Base-by-base conservation (phyloP, 495 filamentous ascomycete genomes). In the Xylaria scruposa region DNA sequence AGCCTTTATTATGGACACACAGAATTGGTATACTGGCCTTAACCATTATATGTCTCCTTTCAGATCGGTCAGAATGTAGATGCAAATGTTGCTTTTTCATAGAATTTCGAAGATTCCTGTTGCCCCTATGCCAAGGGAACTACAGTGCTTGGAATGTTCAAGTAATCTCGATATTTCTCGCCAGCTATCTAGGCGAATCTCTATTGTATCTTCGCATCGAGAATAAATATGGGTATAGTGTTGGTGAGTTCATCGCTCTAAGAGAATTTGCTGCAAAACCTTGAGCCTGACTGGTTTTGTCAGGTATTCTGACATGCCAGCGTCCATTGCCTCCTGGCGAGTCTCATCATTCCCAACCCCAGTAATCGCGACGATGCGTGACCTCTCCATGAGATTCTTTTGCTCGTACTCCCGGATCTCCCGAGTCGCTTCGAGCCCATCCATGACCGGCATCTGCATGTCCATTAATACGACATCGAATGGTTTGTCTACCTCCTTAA, bases 381-480 rank as follows among this genome's bases (percentile, higher is more conserved):
- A 10, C 85, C 0, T 85, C 83, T 5, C 51, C 33, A n/a, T 78
- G 58, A 0, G 60, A 33, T 72, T 73, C 58, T 82, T 80, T 24
- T 66, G 44, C 72, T 90, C 89, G 49, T 53, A 53, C 49, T 53
- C 49, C 49, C 89, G 82, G 44, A 90, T 91, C 65, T 85, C 83
- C 29, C 85, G 77, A 0, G 88, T 89, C 19, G 88, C 85, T 38
- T 87, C 86, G 19, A 90, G 85, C 0, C 89, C 89, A 70, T 90
- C 84, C 88, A 91, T 91, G 15, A 90, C 79, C 0, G 90, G 90
- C 90, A 92, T 92, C 58, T 85, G 87, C 8, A 92, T 87, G 72
- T 91, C 89, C 89, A 91, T 91, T 24, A 91, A 80, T 1, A 91
- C 83, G 44, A 87, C 82, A 68, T 89, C 83, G 70, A 86, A 87